Evolutionary conservation across 73 alveolate genomes (phyloP).

Genomic region (Uronychia setigera): DNA sequence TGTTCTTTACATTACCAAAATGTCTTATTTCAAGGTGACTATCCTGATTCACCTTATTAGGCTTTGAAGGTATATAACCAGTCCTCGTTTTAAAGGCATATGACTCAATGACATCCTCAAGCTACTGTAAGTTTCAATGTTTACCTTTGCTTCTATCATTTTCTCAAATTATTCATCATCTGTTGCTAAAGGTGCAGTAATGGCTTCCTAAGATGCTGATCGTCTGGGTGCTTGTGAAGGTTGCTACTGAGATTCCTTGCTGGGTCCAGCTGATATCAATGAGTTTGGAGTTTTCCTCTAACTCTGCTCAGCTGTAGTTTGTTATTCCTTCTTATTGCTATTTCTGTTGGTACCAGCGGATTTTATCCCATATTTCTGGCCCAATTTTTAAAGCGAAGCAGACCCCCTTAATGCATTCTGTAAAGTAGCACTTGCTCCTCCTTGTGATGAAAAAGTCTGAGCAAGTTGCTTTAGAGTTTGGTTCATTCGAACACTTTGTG

Average conservation of each 20-base stretch:
- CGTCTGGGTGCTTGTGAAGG: background rate
- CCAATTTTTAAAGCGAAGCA: background rate
- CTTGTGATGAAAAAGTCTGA: background rate
- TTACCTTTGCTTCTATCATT: background rate
- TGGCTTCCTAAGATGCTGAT: background rate
- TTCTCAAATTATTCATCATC: background rate
- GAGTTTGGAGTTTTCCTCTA: background rate
- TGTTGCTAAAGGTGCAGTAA: background rate
- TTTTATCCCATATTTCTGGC: background rate
- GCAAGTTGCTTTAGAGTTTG: background rate
- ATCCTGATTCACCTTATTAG: constrained; percentile 52
- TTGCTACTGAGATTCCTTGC: background rate
- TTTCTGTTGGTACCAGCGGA: background rate
- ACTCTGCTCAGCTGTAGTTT: background rate
- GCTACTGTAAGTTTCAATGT: constrained; percentile 2
- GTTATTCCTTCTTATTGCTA: background rate
- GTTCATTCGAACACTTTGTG: background rate
- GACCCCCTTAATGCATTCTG: background rate
- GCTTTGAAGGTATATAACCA: constrained; percentile 40
- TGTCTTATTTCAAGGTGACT: constrained; percentile 5
- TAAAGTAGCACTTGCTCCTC: background rate
- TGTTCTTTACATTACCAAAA: constrained; percentile 46
- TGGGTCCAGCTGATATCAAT: background rate
- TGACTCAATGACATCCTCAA: constrained; percentile 13
- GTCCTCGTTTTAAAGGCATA: constrained; percentile 46